Conservation (phyloP, 257 asterid species). For the Craterostigma plantagineum region DNA sequence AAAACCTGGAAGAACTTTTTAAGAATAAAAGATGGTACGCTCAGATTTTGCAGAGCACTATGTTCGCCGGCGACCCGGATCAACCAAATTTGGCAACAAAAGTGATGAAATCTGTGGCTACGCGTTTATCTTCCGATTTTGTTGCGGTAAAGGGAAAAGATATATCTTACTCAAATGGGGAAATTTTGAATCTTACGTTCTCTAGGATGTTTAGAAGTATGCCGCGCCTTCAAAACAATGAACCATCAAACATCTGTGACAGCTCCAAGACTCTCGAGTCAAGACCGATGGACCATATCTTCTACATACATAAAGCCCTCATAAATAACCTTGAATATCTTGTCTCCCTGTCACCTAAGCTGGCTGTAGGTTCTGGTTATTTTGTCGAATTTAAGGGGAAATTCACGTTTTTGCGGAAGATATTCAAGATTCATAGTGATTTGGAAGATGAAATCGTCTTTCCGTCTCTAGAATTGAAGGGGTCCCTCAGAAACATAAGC, state of each 20-base stretch:
- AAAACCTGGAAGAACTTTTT: constrained; percentile 35
- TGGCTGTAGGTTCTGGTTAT: constrained; percentile 22
- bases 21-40: constrained; percentile 36
- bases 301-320: constrained; percentile 52
- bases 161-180: constrained; percentile 16
- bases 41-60: constrained; percentile 19
- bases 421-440: constrained; percentile 44
- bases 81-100: constrained; percentile 13
- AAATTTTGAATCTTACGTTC: constrained; percentile 28
- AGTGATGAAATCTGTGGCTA: constrained; percentile 8
- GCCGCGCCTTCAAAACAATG: constrained; percentile 20
- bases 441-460: constrained; percentile 58
- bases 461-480: constrained; percentile 73
- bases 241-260: constrained; percentile 12
- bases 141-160: constrained; percentile 18
- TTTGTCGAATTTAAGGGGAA: constrained; percentile 32
- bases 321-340: constrained; percentile 40
- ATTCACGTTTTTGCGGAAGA: constrained; percentile 25
- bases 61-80: constrained; percentile 10
- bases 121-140: constrained; percentile 21
- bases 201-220: constrained; percentile 32
- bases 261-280: constrained; percentile 20
- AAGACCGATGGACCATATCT: constrained; percentile 45
- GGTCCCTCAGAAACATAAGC: constrained; percentile 42
- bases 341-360: constrained; percentile 36